These are phyloP conservation scores for Fusarium camptoceras DNA, from an alignment of 2,329 filamentous ascomycete genomes.

Conservation along the genomic window DNA sequence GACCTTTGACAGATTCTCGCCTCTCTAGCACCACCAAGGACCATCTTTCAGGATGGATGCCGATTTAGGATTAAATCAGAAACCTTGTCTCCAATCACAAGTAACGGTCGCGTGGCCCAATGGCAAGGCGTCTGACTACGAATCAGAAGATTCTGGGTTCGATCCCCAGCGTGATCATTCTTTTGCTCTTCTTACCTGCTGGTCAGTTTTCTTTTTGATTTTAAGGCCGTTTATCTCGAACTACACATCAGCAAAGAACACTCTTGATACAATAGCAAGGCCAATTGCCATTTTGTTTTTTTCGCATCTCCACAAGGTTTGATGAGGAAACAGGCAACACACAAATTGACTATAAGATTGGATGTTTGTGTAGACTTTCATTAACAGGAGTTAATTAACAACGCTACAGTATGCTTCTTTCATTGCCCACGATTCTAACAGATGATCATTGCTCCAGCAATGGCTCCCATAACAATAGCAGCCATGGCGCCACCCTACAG, in stretches of 20 bases:
- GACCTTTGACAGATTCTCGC: too few relatives aligned
- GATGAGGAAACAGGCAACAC: too few relatives aligned
- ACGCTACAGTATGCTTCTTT: neutral
- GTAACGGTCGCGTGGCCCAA: conserved; percentile 44
- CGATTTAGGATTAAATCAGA: too few relatives aligned
- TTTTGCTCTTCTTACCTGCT: neutral
- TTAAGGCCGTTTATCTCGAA: too few relatives aligned
- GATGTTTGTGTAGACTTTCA: neutral
- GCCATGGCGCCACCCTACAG: neutral
- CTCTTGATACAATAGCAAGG: too few relatives aligned
- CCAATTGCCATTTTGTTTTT: neutral
- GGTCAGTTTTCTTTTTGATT: too few relatives aligned
- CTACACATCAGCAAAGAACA: too few relatives aligned
- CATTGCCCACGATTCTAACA: neutral
- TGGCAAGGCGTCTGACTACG: conserved; percentile 52
- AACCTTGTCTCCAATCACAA: neutral
- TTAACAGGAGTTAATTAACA: too few relatives aligned
- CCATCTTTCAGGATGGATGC: too few relatives aligned
- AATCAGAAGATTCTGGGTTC: conserved; percentile 52
- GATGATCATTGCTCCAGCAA: neutral
- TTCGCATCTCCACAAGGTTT: too few relatives aligned
- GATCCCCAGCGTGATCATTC: conserved; percentile 44
- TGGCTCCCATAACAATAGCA: too few relatives aligned
- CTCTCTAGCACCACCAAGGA: too few relatives aligned
- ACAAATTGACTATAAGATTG: neutral